Evolutionary conservation across 1,284 basidiomycete genomes (phyloP), one percentile per base, ranked within the genome.

Genomic region (Pseudozyma pruni): DNA sequence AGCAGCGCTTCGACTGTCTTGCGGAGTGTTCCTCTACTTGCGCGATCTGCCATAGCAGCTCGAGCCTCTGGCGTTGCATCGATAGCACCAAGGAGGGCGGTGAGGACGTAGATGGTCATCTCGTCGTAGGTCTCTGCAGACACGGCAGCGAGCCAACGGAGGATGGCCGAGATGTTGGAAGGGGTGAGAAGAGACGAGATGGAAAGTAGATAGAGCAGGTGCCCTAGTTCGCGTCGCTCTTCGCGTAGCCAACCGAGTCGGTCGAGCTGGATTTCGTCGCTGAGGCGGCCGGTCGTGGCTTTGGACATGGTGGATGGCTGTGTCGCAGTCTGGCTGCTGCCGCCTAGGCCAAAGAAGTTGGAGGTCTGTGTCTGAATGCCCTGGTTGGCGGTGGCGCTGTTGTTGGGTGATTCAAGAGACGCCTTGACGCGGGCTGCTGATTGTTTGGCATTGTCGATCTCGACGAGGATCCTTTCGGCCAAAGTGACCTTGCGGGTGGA

Each of bases 91-190:
- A 93, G 86, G 32, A 89, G 79, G 7, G 90, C 83, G 1, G 89
- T 86, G 49, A 94, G 86, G 54, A 92, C 79, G 82, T 93, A 91
- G 81, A 87, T 87, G 2, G 87, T 86, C 83, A 91, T 70, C 47
- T 74, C 70, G 25, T 72, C 66, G 48, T 62, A 60, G 17, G 67
- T 50, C 44, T 74, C 66, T 45, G 77, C 72, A 35, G 67, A 54
- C 22, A 62, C 64, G 20, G 75, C 51, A 14, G 74, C 75, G 23
- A 74, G 61, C 51, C 70, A 59, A 16, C 63, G 62, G 17, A 77
- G 50, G 45, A 77, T 38, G n/a, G 62, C 62, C 20, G 63, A 54
- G 50, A 74, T 59, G 41, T 63, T 71, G 48, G 55, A 43, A 8
- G 75, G 49, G 10, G 64, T 52, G n/a, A 81, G 56, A 2, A 76